A percentile compares a stretch with the other conserved stretches of the same genome.
Conservation (phyloP, 2,329 filamentous ascomycete species). For the Pestalotiopsis fici region DNA sequence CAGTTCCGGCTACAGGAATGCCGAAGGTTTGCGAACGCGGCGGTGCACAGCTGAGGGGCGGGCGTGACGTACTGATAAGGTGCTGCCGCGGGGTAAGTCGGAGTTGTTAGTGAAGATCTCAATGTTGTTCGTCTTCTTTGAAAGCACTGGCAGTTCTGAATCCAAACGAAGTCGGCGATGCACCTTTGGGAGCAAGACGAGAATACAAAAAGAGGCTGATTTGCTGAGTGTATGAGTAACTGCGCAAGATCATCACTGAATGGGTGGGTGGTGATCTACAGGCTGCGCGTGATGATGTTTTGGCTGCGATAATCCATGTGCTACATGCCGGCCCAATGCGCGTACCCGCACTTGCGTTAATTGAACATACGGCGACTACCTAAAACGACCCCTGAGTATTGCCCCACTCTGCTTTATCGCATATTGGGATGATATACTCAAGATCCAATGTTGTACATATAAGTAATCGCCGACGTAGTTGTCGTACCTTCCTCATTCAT, state of each 20-base stretch:
- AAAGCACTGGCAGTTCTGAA: not conserved
- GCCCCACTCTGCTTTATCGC: slow-evolving; percentile 2
- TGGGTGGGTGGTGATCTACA: not conserved
- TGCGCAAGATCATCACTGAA: not conserved
- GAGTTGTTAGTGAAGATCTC: not conserved
- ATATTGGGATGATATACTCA: not conserved
- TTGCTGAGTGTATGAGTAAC: not conserved
- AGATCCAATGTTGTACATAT: not conserved
- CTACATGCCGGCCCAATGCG: slow-evolving; percentile 7
- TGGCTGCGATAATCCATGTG: not conserved
- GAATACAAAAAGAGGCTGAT: not conserved
- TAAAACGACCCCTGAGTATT: not conserved
- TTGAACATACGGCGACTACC: not conserved
- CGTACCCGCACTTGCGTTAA: slow-evolving; percentile 5
- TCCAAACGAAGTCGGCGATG: not conserved
- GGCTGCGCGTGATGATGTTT: not conserved
- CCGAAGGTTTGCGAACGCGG: not conserved
- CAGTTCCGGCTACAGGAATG: not conserved
- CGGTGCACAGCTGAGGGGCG: not conserved
- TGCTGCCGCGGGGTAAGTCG: slow-evolving; percentile 10
- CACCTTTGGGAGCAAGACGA: not conserved
- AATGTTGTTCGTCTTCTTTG: not conserved
- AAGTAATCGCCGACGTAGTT: not conserved
- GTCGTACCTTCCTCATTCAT: not conserved
- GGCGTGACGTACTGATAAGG: slow-evolving; percentile 10